Conservation (phyloP, 768 basidiomycete species). For the Austroboletus festivus region DNA sequence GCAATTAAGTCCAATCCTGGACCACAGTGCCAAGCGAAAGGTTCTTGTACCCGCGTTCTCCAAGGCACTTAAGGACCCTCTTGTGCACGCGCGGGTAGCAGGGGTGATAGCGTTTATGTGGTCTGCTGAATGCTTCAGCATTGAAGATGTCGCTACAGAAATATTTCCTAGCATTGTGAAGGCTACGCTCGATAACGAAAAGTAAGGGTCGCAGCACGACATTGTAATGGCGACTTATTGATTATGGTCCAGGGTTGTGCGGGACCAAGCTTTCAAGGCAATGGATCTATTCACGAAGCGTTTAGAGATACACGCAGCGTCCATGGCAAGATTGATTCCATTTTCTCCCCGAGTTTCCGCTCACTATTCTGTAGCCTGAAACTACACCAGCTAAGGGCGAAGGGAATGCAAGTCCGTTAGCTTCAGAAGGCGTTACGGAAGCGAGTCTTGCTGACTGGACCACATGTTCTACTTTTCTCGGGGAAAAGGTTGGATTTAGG, state of each 20-base stretch:
- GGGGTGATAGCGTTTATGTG: constrained; percentile 96
- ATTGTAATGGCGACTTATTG: not conserved
- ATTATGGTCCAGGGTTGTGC: constrained; percentile 60
- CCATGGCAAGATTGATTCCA: constrained; percentile 61
- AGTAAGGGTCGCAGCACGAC: constrained; percentile 46
- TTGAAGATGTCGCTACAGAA: constrained; percentile 83
- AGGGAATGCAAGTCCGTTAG: constrained; percentile 26
- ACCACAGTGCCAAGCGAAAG: constrained; percentile 88
- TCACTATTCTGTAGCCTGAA: constrained; percentile 46
- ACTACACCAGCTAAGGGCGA: constrained; percentile 44
- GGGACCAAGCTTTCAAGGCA: constrained; percentile 95
- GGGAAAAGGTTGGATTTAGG: constrained; percentile 60
- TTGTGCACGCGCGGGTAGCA: constrained; percentile 91
- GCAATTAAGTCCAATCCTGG: constrained; percentile 79
- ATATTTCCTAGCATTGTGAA: constrained; percentile 85
- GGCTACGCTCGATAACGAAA: constrained; percentile 86
- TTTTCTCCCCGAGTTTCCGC: too few species aligned
- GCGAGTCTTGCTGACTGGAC: constrained; percentile 72
- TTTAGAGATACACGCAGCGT: constrained; percentile 71
- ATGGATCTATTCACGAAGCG: constrained; percentile 83
- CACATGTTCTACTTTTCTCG: constrained; percentile 85
- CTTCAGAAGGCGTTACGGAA: constrained; percentile 29
- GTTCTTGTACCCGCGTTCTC: constrained; percentile 96
- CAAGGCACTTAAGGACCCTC: constrained; percentile 83
- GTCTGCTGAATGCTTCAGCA: constrained; percentile 83